A percentile compares a stretch with the other conserved stretches of the same genome.
Conservation (phyloP, 257 asterid species). For the Pogostemon cablin region DNA sequence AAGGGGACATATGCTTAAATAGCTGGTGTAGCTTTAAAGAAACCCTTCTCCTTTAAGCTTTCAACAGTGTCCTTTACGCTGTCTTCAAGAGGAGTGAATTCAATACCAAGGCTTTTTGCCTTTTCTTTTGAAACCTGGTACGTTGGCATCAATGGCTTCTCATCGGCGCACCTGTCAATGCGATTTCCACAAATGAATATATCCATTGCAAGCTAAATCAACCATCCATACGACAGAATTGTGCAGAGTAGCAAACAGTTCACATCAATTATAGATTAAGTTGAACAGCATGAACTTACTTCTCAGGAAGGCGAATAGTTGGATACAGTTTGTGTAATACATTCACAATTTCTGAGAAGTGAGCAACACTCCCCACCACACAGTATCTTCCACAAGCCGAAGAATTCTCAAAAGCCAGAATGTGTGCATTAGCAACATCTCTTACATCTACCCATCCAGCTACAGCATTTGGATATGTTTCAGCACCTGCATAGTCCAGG, state of each 20-base stretch:
- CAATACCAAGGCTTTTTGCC: conserved; percentile 59
- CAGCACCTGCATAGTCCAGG: conserved; percentile 54
- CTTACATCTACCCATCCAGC: conserved; percentile 69
- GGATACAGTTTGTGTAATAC: conserved; percentile 59
- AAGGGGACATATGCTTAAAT: conserved; percentile 21
- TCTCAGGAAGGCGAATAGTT: conserved; percentile 53
- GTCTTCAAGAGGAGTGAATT: conserved; percentile 61
- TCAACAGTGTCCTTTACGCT: conserved; percentile 71
- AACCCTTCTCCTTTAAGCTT: conserved; percentile 66
- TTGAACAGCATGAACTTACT: conserved; percentile 44
- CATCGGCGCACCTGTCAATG: conserved; percentile 65
- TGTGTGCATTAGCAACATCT: conserved; percentile 79
- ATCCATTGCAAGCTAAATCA: neutral
- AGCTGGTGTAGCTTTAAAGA: conserved; percentile 31
- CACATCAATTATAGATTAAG: neutral
- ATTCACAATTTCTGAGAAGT: conserved; percentile 53
- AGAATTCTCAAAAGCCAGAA: conserved; percentile 67
- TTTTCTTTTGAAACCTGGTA: conserved; percentile 69
- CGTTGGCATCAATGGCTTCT: conserved; percentile 55
- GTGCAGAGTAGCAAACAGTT: neutral
- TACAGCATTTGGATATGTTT: conserved; percentile 52
- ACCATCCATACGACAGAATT: neutral
- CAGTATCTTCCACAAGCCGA: conserved; percentile 73
- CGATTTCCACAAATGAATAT: neutral
- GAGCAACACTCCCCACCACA: conserved; percentile 58